Conservation (phyloP, 306 rosid species). For the Rosa multiflora region DNA sequence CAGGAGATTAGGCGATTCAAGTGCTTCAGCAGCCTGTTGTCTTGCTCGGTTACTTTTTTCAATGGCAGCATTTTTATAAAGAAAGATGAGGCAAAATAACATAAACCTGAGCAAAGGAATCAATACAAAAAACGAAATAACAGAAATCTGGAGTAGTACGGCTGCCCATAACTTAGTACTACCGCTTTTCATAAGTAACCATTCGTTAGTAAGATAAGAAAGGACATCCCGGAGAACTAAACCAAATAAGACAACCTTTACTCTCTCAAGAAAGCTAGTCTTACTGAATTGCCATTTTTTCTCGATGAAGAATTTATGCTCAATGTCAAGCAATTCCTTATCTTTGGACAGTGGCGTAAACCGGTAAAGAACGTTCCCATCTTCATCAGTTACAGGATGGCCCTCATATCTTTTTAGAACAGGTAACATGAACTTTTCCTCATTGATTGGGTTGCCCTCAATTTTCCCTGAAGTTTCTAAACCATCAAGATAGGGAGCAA, state of each 20-base stretch:
- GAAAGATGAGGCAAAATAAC: neutral
- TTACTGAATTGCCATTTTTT: neutral
- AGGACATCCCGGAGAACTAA: neutral
- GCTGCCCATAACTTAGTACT: neutral
- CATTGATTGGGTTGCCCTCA: neutral
- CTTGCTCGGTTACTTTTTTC: neutral
- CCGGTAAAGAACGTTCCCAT: neutral
- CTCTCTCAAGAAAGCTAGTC: neutral
- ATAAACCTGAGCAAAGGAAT: neutral
- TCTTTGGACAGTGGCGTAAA: neutral
- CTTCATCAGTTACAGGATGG: neutral
- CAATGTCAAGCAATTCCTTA: neutral
- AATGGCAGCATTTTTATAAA: neutral
- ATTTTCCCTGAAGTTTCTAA: neutral
- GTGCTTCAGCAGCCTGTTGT: neutral
- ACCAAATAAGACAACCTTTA: neutral
- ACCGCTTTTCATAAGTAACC: neutral
- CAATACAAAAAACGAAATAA: neutral
- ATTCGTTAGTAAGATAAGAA: neutral
- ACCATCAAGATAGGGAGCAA: slow-evolving; percentile 1
- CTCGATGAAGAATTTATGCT: neutral
- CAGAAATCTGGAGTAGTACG: neutral
- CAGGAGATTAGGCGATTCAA: neutral
- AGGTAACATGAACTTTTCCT: neutral
- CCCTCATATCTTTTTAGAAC: neutral